Conservation (phyloP, 139 green algal species). For the Monoraphidium neglectum region DNA sequence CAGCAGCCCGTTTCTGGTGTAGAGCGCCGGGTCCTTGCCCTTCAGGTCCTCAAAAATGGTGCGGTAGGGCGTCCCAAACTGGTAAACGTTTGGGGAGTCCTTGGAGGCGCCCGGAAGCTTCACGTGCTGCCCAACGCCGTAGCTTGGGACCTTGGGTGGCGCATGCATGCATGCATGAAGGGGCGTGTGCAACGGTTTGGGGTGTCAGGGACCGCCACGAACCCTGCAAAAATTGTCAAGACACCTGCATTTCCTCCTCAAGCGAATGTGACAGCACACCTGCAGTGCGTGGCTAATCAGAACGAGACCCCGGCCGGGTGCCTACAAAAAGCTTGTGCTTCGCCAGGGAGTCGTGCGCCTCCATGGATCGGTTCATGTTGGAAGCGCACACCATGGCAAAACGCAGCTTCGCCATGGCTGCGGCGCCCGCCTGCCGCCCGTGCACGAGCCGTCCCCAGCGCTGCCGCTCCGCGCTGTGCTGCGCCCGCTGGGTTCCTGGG, state of each 20-base stretch:
- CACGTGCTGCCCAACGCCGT: conserved; percentile 78
- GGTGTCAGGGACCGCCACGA: too few relatives aligned
- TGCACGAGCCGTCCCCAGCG: too few relatives aligned
- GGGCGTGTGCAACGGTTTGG: too few relatives aligned
- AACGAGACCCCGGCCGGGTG: not conserved
- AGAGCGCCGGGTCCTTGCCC: conserved; percentile 64
- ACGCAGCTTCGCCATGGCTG: conserved; percentile 20
- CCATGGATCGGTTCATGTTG: conserved; percentile 91
- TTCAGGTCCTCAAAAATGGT: conserved; percentile 72
- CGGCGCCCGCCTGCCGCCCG: too few relatives aligned
- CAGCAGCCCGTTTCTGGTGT: conserved; percentile 82
- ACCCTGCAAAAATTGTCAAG: too few relatives aligned
- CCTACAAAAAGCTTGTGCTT: conserved; percentile 67
- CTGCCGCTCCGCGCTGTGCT: too few relatives aligned
- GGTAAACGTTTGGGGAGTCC: conserved; percentile 85
- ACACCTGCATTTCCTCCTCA: too few relatives aligned
- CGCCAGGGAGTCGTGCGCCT: conserved; percentile 79
- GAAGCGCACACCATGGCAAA: conserved; percentile 94
- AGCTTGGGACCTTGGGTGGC: conserved; percentile 58
- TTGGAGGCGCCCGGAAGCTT: conserved; percentile 80
- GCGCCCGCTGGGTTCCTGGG: too few relatives aligned
- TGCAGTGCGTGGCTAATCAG: too few relatives aligned
- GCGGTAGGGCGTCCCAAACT: conserved; percentile 86
- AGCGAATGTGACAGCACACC: too few relatives aligned
- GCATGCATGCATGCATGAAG: not conserved